Evolutionary conservation across 1,284 basidiomycete species (phyloP), one percentile per base, ranked within the genome.

Genomic region (Austroboletus novae-zelandiae): DNA sequence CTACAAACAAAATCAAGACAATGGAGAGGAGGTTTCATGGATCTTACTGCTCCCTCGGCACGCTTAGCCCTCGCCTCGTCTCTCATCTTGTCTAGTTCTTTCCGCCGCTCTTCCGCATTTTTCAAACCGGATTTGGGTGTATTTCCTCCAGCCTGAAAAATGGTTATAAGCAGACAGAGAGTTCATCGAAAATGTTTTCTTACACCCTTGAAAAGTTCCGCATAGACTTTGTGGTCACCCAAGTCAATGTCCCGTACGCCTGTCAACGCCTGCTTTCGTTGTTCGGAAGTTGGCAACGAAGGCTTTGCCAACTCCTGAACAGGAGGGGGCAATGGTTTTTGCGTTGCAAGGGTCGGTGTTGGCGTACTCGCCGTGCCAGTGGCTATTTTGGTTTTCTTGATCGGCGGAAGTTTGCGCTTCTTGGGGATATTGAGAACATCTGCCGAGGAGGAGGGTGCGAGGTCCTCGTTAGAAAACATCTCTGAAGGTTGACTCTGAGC

Each of bases 101-200:
- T 84, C 49, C 80, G 75, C 40, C 85, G 74, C 57, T 87, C 84
- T 55, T 86, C 83, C 23, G 86, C 81, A 56, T 84, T 84, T 57
- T 84, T 83, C 46, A 80, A 60, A 8, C 81, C 81, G n/a, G 81
- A 80, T 44, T 76, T 76, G 4, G 83, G 77, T 20, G 78, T 75
- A 43, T 66, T 75, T 20, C 76, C 75, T n/a, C 78, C 80, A 11
- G 75, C 63, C 79, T 52, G 45, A 40, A 25, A 17, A 36, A 40
- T n/a, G 35, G 35, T 35, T 29, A 39, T 46, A 42, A 53, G 23
- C 41, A 17, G 29, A 29, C 37, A 48, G 14, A 15, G 37, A 30
- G 44, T 17, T 45, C 36, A 46, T 35, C 49, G 14, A 52, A 40
- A 13, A 52, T 41, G 51, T 31, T 5, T 10, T 71, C 79, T 36